Conservation (phyloP, 306 rosid genomes). For the Glycyrrhiza uralensis region DNA sequence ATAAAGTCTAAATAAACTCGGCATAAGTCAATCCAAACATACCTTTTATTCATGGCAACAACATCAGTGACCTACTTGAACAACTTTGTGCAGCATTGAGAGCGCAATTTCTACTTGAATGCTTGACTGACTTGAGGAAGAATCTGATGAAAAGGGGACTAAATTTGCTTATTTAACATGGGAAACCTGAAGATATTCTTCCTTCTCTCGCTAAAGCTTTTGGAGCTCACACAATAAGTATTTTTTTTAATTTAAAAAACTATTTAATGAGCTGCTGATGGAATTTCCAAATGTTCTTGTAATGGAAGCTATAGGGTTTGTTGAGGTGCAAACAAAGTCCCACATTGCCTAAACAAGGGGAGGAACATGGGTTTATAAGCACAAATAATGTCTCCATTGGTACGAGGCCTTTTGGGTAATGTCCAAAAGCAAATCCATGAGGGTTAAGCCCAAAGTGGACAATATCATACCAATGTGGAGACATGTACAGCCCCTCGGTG, state of each 20-base stretch:
- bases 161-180: conserved; percentile 73
- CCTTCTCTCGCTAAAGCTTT: conserved; percentile 66
- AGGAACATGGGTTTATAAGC: too few species aligned
- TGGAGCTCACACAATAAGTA: conserved; percentile 72
- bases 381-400: too few species aligned
- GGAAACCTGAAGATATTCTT: conserved; percentile 84
- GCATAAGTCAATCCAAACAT: too few species aligned
- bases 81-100: conserved; percentile 62
- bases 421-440: too few species aligned
- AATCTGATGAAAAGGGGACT: conserved; percentile 76
- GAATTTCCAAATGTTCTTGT: neutral
- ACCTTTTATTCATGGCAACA: too few species aligned
- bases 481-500: too few species aligned
- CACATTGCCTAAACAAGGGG: too few species aligned
- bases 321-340: too few species aligned
- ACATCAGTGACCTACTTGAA: neutral
- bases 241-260: neutral
- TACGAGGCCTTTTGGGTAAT: too few species aligned
- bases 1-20: too few species aligned
- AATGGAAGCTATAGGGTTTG: conserved; percentile 14
- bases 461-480: too few species aligned
- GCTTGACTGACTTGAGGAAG: conserved; percentile 73
- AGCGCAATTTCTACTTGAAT: conserved; percentile 70
- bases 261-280: neutral
- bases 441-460: too few species aligned